Evolutionary conservation across 306 rosid genomes (phyloP).

Genomic region (Quercus glauca): DNA sequence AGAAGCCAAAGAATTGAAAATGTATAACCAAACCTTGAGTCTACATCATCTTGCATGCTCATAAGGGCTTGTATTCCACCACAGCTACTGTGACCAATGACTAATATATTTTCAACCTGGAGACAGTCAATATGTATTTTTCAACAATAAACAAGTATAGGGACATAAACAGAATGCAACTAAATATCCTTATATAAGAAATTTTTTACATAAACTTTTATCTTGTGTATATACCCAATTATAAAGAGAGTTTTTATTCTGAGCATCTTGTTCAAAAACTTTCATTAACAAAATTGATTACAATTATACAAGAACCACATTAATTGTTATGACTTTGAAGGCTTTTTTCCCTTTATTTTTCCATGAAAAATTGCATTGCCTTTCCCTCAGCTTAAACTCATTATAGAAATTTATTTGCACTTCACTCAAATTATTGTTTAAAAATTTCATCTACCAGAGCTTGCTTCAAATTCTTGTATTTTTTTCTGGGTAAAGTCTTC

Average conservation of each 20-base stretch:
- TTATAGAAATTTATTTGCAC: constrained; percentile 9
- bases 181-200: not conserved
- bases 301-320: not conserved
- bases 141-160: not conserved
- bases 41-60: constrained; percentile 60
- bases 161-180: not conserved
- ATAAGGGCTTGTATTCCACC: constrained; percentile 86
- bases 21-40: constrained; percentile 47
- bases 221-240: constrained; percentile 3
- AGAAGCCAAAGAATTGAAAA: not conserved
- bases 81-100: constrained; percentile 88
- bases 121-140: not conserved
- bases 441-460: not conserved
- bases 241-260: not conserved
- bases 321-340: not conserved
- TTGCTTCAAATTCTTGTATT: not conserved
- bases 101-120: constrained; percentile 80
- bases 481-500: not conserved
- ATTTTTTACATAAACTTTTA: not conserved
- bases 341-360: not conserved
- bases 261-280: not conserved
- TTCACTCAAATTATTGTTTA: not conserved
- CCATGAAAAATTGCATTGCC: not conserved
- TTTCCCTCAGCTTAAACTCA: not conserved
- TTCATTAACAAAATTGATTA: not conserved